A percentile compares a stretch with the other conserved stretches of the same genome.
These are phyloP conservation scores for Phragmites australis DNA, from an alignment of 176 grass and related monocot genomes.

Conservation along the genomic window DNA sequence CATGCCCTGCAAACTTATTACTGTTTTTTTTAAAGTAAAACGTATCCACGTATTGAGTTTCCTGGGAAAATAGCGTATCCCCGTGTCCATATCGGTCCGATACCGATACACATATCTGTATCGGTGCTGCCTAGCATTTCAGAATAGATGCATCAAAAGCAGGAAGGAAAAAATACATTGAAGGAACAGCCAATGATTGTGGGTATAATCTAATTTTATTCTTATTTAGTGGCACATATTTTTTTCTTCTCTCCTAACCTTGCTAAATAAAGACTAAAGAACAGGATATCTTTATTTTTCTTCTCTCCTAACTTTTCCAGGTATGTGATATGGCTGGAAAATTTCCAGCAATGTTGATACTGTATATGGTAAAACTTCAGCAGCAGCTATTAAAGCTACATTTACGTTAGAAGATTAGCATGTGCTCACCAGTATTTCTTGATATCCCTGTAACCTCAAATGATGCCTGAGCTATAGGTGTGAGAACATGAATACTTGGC, in stretches of 20 bases:
- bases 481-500: slow-evolving; percentile 39
- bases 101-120: too few species aligned
- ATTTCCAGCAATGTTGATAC: neutral
- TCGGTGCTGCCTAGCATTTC: too few species aligned
- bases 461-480: slow-evolving; percentile 55
- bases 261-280: slow-evolving; percentile 17
- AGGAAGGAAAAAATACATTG: slow-evolving; percentile 6
- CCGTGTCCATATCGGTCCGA: too few species aligned
- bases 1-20: too few species aligned
- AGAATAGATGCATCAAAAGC: neutral
- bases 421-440: slow-evolving; percentile 63
- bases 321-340: slow-evolving; percentile 7
- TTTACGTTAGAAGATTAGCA: slow-evolving; percentile 9
- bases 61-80: too few species aligned
- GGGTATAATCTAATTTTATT: neutral
- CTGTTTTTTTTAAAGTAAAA: too few species aligned
- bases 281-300: neutral
- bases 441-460: slow-evolving; percentile 55
- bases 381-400: neutral
- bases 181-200: slow-evolving; percentile 9
- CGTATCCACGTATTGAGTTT: too few species aligned
- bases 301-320: neutral
- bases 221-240: neutral
- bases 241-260: neutral
- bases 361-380: neutral